Evolutionary conservation across 192 early-diverging fungal species (phyloP), one percentile per base, ranked within the genome.

Genomic region (Phycomyces blakesleeanus): DNA sequence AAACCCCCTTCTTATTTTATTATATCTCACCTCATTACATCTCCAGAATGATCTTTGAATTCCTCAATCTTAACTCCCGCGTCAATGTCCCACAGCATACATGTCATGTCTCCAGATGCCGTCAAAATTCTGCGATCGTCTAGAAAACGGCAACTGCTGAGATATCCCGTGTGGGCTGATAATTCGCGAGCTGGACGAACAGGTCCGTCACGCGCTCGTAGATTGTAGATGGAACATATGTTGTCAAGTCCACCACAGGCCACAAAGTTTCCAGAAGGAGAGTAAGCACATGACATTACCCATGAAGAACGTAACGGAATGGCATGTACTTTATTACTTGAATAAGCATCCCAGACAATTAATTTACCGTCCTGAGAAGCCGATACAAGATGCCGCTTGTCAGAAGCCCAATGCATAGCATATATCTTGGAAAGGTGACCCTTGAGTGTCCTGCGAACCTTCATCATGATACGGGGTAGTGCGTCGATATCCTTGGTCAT

Each of bases 231-330:
- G 24, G 94, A 96, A 80, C 97, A 99, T 67, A 99, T 89, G 78
- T 98, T 98, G 81, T 99, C 97, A 57, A 99, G 86, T 65, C 97
- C 97, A 76, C 97, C 97, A 77, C 97, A 99, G 49, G 97, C 97
- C 20, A 99, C 97, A 80, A 94, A 96, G 76, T 91, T 93, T 24
- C 97, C 95, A 10, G 94, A 97, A 5, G 97, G 97, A 47, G 97
- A 94, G 63, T 98, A 99, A 3, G 97, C 95, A 69, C 96, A 98
- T 25, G 97, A 98, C 97, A 99, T 99, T 69, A 99, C 96, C 97
- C 97, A 99, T 12, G 96, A 98, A 2, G 97, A 99, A 11, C 93
- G 91, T 56, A 99, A 76, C 0, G 97, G 97, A 68, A 99, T 98
- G 18, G 97, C 96, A 76, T 98, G 94, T 29, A 98, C 91, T 78